These are phyloP conservation scores for Komagataea norvegica DNA, from an alignment of 1,139 yeast species.

Conservation along the genomic window DNA sequence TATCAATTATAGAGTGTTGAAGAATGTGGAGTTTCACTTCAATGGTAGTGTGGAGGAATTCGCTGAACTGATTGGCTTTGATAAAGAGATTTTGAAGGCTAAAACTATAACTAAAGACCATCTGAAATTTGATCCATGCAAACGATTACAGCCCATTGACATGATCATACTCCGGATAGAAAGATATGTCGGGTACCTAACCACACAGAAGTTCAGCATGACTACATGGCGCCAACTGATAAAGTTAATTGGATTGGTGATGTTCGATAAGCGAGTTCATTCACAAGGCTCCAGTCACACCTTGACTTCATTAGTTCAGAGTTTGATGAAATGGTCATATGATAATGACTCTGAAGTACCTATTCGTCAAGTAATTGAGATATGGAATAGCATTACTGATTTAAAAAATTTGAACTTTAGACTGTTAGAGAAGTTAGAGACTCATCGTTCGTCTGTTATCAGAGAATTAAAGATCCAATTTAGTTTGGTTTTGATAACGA, in stretches of 20 bases:
- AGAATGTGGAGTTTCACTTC: neutral
- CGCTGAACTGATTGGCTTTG: conserved; percentile 14
- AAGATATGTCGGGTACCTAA: conserved; percentile 10
- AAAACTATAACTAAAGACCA: conserved; percentile 5
- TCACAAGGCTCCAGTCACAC: neutral
- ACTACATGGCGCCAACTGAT: conserved; percentile 8
- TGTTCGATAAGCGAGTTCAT: conserved; percentile 19
- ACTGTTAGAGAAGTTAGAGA: conserved; percentile 9
- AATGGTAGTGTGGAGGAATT: conserved; percentile 6
- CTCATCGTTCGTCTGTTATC: neutral
- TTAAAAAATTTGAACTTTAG: conserved; percentile 4
- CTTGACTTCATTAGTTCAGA: conserved; percentile 1
- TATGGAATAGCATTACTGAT: conserved; percentile 7
- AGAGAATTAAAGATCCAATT: conserved; percentile 7
- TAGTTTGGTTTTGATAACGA: conserved; percentile 1
- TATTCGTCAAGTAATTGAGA: neutral
- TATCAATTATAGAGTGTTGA: conserved; percentile 1
- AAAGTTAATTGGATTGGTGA: conserved; percentile 12
- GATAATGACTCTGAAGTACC: neutral
- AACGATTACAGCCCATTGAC: conserved; percentile 6
- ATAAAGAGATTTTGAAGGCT: neutral
- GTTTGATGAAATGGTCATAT: conserved; percentile 8
- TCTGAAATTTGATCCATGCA: conserved; percentile 11
- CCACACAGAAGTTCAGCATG: conserved; percentile 1
- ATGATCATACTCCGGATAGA: conserved; percentile 8